Base-by-base conservation (phyloP, 805 yeast genomes). In the Suhomyces prunicola region DNA sequence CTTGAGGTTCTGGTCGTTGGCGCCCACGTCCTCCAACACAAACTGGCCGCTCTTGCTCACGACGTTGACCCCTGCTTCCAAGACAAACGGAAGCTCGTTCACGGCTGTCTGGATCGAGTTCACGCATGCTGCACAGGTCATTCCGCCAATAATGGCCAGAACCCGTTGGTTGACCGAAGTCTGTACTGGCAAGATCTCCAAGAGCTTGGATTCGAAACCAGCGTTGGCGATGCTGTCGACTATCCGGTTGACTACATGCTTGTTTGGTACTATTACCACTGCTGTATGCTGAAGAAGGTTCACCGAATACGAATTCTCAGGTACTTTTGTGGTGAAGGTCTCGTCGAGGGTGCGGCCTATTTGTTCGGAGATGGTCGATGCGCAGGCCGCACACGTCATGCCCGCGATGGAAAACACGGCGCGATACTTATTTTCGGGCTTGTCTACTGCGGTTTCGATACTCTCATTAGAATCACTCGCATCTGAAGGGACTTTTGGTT, bases 81-180 rank as follows among this genome's bases (percentile, higher is more conserved):
- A 66, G 2, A 87, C 80, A 63, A 80, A 84, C 1, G 81, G 78
- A 40, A 86, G 61, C 4, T 72, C 77, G 33, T 64, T 64, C 24
- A 73, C 81, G 31, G 81, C 76, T 7, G 74, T 67, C 8, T 73
- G 68, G 9, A 88, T 80, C 0, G 92, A 72, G 41, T 76, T 76
- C 1, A 83, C 83, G 66, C 94, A 86, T 0, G 90, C 82, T 6
- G 88, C 84, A 68, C 93, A 88, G 0, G 90, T 83, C 66, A 87
- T 86, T 3, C 92, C 93, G 9, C 86, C 88, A 44, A 88, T 82
- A 0, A 83, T 69, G 0, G 90, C 90, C 9, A 76, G 71, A 7
- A 85, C 80, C 58, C 78, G 79, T 58, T 72, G 79, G 51, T 76
- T 78, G 5, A 71, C 61, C 6, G 81, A 71, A 33, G 80, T 70